Conservation (phyloP, 2,329 filamentous ascomycete genomes). For the Hypoxylon sp. region DNA sequence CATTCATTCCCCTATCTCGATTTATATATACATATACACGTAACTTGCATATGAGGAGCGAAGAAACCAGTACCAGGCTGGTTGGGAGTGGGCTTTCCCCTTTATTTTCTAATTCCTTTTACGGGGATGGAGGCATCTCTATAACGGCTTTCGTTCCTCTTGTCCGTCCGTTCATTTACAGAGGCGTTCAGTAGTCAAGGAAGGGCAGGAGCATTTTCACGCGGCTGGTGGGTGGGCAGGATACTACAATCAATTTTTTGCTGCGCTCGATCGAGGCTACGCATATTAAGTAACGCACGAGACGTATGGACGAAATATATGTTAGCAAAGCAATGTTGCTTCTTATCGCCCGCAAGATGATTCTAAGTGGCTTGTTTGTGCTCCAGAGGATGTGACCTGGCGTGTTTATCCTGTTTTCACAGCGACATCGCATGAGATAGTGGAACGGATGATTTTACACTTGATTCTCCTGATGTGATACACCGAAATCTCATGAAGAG, state of each 20-base stretch:
- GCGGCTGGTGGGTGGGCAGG: slow-evolving; percentile 34
- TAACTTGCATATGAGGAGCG: slow-evolving; percentile 45
- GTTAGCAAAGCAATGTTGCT: slow-evolving; percentile 30
- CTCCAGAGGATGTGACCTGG: slow-evolving; percentile 11
- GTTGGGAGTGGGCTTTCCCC: slow-evolving; percentile 32
- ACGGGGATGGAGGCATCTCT: slow-evolving; percentile 23
- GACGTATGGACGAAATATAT: slow-evolving; percentile 40
- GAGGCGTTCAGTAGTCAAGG: slow-evolving; percentile 40
- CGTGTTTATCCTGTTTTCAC: slow-evolving; percentile 2
- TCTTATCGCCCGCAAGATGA: slow-evolving; percentile 17
- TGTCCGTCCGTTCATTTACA: slow-evolving; percentile 41
- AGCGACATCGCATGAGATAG: background rate
- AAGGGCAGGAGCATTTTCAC: slow-evolving; percentile 41
- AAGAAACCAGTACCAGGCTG: slow-evolving; percentile 44
- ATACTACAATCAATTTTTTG: slow-evolving; percentile 18
- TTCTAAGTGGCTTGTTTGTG: slow-evolving; percentile 3
- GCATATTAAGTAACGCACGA: slow-evolving; percentile 34
- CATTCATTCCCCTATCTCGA: slow-evolving; percentile 25
- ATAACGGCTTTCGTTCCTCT: slow-evolving; percentile 19
- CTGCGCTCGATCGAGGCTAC: slow-evolving; percentile 37
- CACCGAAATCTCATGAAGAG: background rate
- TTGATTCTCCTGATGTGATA: slow-evolving; percentile 7
- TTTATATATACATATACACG: slow-evolving; percentile 40
- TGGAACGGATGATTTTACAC: background rate
- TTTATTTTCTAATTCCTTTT: slow-evolving; percentile 13